Conservation (phyloP, 169 alveolate genomes). For the Perkinsus marinus region DNA sequence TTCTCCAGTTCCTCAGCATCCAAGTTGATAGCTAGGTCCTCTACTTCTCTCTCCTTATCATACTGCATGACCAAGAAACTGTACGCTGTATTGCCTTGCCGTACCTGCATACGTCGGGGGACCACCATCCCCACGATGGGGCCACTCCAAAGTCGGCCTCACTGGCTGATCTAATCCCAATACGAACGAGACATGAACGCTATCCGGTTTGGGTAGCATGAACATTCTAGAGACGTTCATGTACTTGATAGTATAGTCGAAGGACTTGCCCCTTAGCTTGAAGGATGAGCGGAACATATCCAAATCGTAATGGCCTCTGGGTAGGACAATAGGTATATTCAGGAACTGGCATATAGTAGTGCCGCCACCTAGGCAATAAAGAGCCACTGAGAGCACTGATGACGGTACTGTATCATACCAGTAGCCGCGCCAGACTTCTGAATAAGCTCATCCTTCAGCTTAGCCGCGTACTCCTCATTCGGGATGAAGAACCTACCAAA, state of each 20-base stretch:
- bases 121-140: too few relatives aligned
- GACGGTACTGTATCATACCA: too few relatives aligned
- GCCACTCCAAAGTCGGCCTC: too few relatives aligned
- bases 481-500: not conserved
- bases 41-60: constrained; percentile 43
- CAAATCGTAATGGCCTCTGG: constrained; percentile 62
- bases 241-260: constrained; percentile 53
- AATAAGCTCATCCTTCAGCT: not conserved
- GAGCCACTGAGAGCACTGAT: constrained; percentile 16
- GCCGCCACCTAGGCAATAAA: not conserved
- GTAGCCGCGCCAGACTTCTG: not conserved
- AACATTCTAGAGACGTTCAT: constrained; percentile 50
- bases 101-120: too few relatives aligned
- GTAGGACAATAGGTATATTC: constrained; percentile 52
- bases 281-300: constrained; percentile 47
- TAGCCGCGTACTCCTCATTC: not conserved
- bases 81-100: constrained; percentile 65
- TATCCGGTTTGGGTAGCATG: constrained; percentile 61
- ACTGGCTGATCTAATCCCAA: constrained; percentile 31
- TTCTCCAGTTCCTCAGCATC: not conserved
- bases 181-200: constrained; percentile 43
- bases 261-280: constrained; percentile 61
- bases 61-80: constrained; percentile 58
- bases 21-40: not conserved
- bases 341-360: constrained; percentile 35